phyloP scores from a whole-genome alignment of 176 grass and related monocot species.

The Microstegium vimineum region DNA sequence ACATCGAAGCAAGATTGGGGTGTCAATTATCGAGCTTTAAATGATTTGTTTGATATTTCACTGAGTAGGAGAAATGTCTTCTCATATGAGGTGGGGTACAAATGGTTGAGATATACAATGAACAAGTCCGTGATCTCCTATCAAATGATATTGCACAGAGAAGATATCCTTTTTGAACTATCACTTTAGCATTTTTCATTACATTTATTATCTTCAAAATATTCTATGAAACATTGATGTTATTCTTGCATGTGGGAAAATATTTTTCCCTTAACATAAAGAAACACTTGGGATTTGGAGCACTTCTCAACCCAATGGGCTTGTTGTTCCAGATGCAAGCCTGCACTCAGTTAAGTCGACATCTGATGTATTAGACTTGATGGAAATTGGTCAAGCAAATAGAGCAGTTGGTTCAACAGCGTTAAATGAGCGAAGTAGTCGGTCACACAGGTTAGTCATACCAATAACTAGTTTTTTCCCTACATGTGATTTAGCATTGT shows the following conservation, averaged over 20 bases:
- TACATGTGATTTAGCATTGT: not conserved
- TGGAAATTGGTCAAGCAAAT: slow-evolving; percentile 89
- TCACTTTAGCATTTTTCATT: not conserved
- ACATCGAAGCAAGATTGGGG: slow-evolving; percentile 89
- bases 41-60: slow-evolving; percentile 96
- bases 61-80: slow-evolving; percentile 74
- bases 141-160: slow-evolving; percentile 80
- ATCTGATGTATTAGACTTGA: slow-evolving; percentile 85
- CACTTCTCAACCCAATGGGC: slow-evolving; percentile 85
- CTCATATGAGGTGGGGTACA: slow-evolving; percentile 89
- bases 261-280: slow-evolving; percentile 30
- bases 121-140: slow-evolving; percentile 95
- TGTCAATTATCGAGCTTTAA: slow-evolving; percentile 93
- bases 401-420: slow-evolving; percentile 91
- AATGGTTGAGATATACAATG: slow-evolving; percentile 99
- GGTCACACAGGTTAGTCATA: slow-evolving; percentile 75
- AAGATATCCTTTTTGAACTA: slow-evolving; percentile 79
- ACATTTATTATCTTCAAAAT: not conserved
- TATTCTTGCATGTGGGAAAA: not conserved
- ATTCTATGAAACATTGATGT: not conserved
- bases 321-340: slow-evolving; percentile 85
- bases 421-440: slow-evolving; percentile 91
- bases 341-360: slow-evolving; percentile 81
- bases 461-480: not conserved
- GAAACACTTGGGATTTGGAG: slow-evolving; percentile 87